Evolutionary conservation across 108 stramenopile genomes (phyloP), one percentile per base, ranked within the genome.

Genomic region (Skeletonema costatum): DNA sequence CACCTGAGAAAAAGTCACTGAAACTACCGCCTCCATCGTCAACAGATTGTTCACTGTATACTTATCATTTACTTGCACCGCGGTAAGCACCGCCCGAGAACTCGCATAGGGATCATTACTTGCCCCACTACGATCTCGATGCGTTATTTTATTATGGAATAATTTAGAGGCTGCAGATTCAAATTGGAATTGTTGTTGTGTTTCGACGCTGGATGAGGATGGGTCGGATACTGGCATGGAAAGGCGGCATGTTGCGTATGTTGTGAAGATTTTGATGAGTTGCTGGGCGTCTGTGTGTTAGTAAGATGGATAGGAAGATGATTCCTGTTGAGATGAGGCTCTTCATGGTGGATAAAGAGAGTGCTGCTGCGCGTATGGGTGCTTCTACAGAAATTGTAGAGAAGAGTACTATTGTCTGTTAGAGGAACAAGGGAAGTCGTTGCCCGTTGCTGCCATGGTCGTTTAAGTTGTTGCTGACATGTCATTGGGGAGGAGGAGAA

Each of bases 131-230:
- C 35, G 36, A 0, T 19, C 50, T 14, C 66, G 36, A 33, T 63
- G 33, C 1, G 60, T 56, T 9, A 70, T 48, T 13, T 64, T 46
- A 8, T 51, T 58, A 19, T 77, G 69, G 56, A 77, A 70, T 17
- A 77, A 29, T 51, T 77, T 77, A 4, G 76, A 70, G n/a, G 69
- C 65, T 6, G 69, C 39, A 14, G 76, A 77, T 77, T 77, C 76
- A 31, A 77, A 77, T 51, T 70, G 44, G 29, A 77, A 77, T n/a
- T 62, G 69, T 13, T 77, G 60, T n/a, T 77, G 48, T 33, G 51
- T 46, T 46, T 46, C 16, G 16, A 46, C 44, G 16, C 44, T 64
- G 4, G 63, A 68, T 0, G 63, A 68, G 0, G 68, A 36, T 25
- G 8, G 62, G 31, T 62, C 64, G 35, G 35, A 17, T 33, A 42